Conservation (phyloP, 139 green algal species). For the Chlamydomonas incerta region DNA sequence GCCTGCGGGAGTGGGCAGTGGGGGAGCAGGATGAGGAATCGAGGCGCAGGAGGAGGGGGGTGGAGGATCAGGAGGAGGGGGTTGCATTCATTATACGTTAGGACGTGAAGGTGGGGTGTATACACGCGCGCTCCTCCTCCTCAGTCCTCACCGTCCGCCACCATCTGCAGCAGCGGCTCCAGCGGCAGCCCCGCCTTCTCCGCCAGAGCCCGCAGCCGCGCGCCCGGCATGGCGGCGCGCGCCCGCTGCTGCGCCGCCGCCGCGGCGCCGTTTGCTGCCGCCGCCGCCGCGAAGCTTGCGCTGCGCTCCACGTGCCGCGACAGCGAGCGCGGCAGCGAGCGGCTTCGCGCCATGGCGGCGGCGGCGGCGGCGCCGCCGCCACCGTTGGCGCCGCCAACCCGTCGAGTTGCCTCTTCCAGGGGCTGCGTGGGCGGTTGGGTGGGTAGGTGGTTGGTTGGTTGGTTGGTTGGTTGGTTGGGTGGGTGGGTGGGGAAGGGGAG, state of each 20-base stretch:
- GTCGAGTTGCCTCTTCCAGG: not conserved
- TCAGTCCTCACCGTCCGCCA: slow-evolving; percentile 15
- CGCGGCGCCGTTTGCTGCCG: no score
- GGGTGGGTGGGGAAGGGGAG: not conserved
- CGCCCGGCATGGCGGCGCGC: not conserved
- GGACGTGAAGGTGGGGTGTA: no score
- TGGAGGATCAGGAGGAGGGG: not conserved
- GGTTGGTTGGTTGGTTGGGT: not conserved
- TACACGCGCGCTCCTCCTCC: no score
- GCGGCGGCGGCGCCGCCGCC: no score
- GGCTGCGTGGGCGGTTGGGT: not conserved
- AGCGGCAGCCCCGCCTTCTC: slow-evolving; percentile 29
- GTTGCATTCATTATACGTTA: no score
- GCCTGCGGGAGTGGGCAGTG: not conserved
- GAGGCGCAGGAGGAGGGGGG: no score
- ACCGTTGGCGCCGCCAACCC: no score
- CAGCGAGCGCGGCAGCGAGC: not conserved
- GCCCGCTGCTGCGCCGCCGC: not conserved
- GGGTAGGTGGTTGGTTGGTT: not conserved
- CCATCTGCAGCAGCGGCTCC: slow-evolving; percentile 34
- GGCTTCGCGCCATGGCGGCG: not conserved
- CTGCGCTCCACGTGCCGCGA: not conserved
- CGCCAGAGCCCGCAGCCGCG: slow-evolving; percentile 6
- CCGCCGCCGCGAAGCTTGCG: not conserved
- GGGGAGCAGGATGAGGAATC: no score